Evolutionary conservation across 129 eudicot species (phyloP), one percentile per base, ranked within the genome.

Genomic region (Deinandra increscens): DNA sequence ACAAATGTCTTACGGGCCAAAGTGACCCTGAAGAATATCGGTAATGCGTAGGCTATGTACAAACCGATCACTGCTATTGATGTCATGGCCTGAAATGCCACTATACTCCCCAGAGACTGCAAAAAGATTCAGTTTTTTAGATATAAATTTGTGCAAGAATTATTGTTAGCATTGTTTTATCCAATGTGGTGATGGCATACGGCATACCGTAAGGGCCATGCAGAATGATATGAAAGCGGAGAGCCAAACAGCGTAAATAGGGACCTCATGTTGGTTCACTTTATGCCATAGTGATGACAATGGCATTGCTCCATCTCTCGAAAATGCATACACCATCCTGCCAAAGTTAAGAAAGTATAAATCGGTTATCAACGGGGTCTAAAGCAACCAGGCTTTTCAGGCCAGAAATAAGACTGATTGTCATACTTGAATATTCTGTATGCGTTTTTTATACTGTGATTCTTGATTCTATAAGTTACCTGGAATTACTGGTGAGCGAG

Each of bases 231-330:
- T 77, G 56, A 85, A 58, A 26, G 93, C 91, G 0, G 99, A 94
- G 53, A 85, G 74, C 99, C 99, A 94, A 55, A 94, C 99, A 36
- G 99, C 97, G 23, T 94, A 81, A 39, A 94, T 49, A 56, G 99
- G 99, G 66, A 94, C 95, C 72, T 94, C 99, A 5, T 94, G 90
- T 66, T 68, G 58, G 73, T 94, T 94, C 43, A 94, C 99, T 80
- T 85, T 87, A 77, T 89, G 97, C 99, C 99, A 94, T 12, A 87
- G 4, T 0, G 84, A 70, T 34, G 99, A 94, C 36, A 85, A 89
- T 31, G 99, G 99, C 99, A 94, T 89, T 2, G 99, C 99, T 33
- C 97, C 93, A 53, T 94, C 99, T 87, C 99, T 85, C 37, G 99
- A 94, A 83, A 94, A 94, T 37, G 99, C 97, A 79, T 86, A 93